Percentiles rank a stretch among this genome's conserved stretches.
Conservation (phyloP, 2,329 filamentous ascomycete species). For the Fusarium humuli region DNA sequence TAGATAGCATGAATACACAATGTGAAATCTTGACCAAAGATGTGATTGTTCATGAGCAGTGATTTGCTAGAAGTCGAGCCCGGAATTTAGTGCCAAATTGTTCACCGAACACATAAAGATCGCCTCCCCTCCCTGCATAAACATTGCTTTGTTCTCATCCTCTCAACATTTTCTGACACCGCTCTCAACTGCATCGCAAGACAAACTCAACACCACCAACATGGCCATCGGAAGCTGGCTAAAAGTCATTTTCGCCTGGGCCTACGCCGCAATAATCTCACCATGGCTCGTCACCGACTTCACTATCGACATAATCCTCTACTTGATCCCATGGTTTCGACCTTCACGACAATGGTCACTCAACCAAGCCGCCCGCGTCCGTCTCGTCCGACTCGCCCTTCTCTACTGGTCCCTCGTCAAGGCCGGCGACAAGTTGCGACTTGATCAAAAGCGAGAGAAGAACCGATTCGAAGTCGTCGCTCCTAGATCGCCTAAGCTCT, state of each 20-base stretch:
- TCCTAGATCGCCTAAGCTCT: slow-evolving; percentile 31
- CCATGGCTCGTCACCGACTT: slow-evolving; percentile 39
- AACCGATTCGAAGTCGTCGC: slow-evolving; percentile 35
- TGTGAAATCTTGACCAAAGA: too few species aligned
- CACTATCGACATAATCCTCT: slow-evolving; percentile 26
- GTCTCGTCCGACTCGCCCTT: slow-evolving; percentile 29
- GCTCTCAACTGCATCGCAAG: background rate
- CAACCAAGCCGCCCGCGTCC: slow-evolving; percentile 35
- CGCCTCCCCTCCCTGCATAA: background rate
- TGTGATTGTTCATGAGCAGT: too few species aligned
- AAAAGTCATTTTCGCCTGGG: background rate
- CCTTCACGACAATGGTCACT: slow-evolving; percentile 25
- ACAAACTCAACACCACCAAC: background rate
- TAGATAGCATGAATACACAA: background rate
- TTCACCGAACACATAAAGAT: background rate
- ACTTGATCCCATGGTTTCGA: slow-evolving; percentile 19
- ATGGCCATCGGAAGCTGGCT: background rate
- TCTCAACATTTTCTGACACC: background rate
- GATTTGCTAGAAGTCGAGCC: too few species aligned
- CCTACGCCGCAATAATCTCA: background rate
- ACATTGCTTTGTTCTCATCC: background rate
- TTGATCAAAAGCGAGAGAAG: slow-evolving; percentile 23
- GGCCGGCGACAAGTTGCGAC: slow-evolving; percentile 18
- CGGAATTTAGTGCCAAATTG: background rate
- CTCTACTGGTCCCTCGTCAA: slow-evolving; percentile 39